Evolutionary conservation across 495 filamentous ascomycete genomes (phyloP).

Genomic region (Penicillium psychrofluorescens): DNA sequence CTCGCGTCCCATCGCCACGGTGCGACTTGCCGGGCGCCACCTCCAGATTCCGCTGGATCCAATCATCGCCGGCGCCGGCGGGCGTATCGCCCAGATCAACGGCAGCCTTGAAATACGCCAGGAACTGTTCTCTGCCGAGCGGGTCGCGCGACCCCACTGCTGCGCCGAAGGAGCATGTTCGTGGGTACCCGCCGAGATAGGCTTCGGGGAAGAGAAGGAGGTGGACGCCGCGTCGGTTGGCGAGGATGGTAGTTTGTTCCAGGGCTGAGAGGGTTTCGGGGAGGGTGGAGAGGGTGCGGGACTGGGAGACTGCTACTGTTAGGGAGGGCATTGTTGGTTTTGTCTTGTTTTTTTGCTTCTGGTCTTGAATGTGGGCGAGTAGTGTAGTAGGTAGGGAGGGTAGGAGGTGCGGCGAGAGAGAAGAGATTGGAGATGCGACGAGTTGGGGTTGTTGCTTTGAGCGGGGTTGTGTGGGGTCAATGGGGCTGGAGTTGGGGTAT

Average conservation of each 20-base stretch:
- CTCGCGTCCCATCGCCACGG: slow-evolving; percentile 81
- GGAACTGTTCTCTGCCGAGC: slow-evolving; percentile 74
- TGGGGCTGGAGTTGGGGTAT: no score
- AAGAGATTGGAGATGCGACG: no score
- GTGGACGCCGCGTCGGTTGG: slow-evolving; percentile 46
- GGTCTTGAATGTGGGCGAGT: background rate
- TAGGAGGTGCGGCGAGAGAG: no score
- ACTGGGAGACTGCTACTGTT: slow-evolving; percentile 44
- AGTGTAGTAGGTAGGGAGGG: no score
- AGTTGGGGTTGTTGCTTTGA: no score
- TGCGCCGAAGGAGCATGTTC: slow-evolving; percentile 71
- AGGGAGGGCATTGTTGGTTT: background rate
- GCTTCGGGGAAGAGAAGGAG: slow-evolving; percentile 90
- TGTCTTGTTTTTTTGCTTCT: background rate
- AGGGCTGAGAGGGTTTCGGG: slow-evolving; percentile 60
- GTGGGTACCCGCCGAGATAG: slow-evolving; percentile 87
- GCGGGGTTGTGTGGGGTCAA: no score
- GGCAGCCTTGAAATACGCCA: slow-evolving; percentile 68
- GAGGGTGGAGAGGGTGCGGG: slow-evolving; percentile 60
- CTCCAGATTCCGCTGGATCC: slow-evolving; percentile 58
- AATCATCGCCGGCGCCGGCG: slow-evolving; percentile 61
- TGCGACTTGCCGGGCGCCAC: slow-evolving; percentile 36
- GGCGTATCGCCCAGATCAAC: slow-evolving; percentile 87
- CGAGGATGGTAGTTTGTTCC: slow-evolving; percentile 40
- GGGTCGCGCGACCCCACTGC: slow-evolving; percentile 60